These are phyloP conservation scores for Xylaria venustula DNA, from an alignment of 495 filamentous ascomycete species.

Conservation along the genomic window DNA sequence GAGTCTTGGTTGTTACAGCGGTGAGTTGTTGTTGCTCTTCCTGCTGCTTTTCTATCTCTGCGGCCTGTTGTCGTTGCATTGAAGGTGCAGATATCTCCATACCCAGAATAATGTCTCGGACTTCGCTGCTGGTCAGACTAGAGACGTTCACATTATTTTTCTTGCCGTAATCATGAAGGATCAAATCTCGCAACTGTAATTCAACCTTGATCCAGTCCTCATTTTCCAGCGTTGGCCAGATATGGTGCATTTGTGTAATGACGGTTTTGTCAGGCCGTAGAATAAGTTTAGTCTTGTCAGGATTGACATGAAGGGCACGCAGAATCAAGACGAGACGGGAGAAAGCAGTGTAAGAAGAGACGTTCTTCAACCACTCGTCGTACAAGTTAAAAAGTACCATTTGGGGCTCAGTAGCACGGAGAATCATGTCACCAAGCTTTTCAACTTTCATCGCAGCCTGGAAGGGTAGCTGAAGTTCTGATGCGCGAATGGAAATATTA, in stretches of 20 bases:
- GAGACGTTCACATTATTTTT: slow-evolving; percentile 99
- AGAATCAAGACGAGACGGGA: slow-evolving; percentile 94
- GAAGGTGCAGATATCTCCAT: slow-evolving; percentile 99
- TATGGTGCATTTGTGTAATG: slow-evolving; percentile 98
- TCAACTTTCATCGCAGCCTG: slow-evolving; percentile 99
- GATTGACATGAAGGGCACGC: slow-evolving; percentile 93
- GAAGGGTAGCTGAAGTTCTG: slow-evolving; percentile 96
- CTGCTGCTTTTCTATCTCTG: slow-evolving; percentile 98
- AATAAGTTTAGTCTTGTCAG: slow-evolving; percentile 97
- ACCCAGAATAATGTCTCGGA: slow-evolving; percentile 97
- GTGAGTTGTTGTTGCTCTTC: slow-evolving; percentile 95
- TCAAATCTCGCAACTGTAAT: slow-evolving; percentile 90
- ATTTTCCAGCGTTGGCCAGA: slow-evolving; percentile 93
- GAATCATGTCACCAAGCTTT: slow-evolving; percentile 98
- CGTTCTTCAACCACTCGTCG: slow-evolving; percentile 98
- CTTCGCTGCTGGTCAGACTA: slow-evolving; percentile 92
- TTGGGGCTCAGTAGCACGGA: slow-evolving; percentile 95
- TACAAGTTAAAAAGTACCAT: slow-evolving; percentile 99
- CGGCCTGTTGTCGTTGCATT: slow-evolving; percentile 97
- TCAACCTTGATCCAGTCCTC: slow-evolving; percentile 99
- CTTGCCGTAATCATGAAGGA: slow-evolving; percentile 98
- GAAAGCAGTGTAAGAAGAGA: slow-evolving; percentile 98
- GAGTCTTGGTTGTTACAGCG: slow-evolving; percentile 96
- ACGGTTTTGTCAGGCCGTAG: slow-evolving; percentile 97
- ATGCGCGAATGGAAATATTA: slow-evolving; percentile 98